These are phyloP conservation scores for Harringtonia lauricola DNA, from an alignment of 2,329 filamentous ascomycete genomes.

Conservation along the genomic window DNA sequence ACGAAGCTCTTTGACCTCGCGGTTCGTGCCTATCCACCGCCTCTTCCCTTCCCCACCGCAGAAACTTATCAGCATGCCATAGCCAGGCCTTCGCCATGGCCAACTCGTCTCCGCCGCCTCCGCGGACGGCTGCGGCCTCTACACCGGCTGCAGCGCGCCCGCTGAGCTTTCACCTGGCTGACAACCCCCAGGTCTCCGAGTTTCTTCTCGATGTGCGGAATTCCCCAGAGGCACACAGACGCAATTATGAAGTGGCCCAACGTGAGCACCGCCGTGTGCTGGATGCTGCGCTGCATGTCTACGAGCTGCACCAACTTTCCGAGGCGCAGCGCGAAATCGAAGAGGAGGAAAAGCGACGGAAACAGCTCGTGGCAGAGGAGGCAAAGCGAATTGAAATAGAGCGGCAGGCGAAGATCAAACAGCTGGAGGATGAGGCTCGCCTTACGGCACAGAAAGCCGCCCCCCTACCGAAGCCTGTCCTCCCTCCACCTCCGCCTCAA, in stretches of 20 bases:
- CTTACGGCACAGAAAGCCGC: slow-evolving; percentile 21
- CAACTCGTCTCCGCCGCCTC: slow-evolving; percentile 17
- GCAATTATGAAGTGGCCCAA: slow-evolving; percentile 17
- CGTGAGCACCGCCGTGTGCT: slow-evolving; percentile 18
- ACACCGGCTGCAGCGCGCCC: not conserved
- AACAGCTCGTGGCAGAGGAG: slow-evolving; percentile 14
- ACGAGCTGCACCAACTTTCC: slow-evolving; percentile 13
- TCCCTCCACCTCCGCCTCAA: slow-evolving; percentile 1
- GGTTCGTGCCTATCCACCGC: too few species aligned
- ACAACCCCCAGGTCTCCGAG: slow-evolving; percentile 14
- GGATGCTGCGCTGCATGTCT: slow-evolving; percentile 12
- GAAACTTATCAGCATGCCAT: not conserved
- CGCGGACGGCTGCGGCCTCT: not conserved
- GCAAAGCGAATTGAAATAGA: slow-evolving; percentile 14
- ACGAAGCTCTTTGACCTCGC: too few species aligned
- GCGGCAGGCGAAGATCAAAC: slow-evolving; percentile 13
- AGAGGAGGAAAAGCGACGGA: slow-evolving; percentile 14
- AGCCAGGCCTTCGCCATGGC: slow-evolving; percentile 13
- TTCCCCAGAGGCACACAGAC: slow-evolving; percentile 20
- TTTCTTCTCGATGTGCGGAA: slow-evolving; percentile 19
- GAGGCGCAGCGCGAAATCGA: slow-evolving; percentile 15
- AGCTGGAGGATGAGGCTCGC: slow-evolving; percentile 18
- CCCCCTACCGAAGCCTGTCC: slow-evolving; percentile 14
- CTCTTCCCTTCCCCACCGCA: too few species aligned
- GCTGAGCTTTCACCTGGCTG: slow-evolving; percentile 4